A percentile compares a stretch with the other conserved stretches of the same genome.
These are phyloP conservation scores for Coix lacrymajobi DNA, from an alignment of 176 grass and related monocot genomes.

Conservation along the genomic window DNA sequence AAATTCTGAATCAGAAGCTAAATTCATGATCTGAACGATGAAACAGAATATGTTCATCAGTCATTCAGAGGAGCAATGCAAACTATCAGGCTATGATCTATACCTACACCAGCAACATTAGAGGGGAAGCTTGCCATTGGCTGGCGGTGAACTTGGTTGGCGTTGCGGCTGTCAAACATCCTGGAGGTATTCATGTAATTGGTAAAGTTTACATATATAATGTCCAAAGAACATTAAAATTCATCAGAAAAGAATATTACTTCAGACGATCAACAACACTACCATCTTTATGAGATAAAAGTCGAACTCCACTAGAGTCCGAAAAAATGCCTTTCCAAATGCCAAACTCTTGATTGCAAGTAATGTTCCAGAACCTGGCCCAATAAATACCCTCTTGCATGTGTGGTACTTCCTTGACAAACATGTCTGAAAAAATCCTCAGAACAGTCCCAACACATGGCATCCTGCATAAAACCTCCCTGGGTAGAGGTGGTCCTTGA, in stretches of 20 bases:
- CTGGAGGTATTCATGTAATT: conserved; percentile 31
- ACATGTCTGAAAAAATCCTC: conserved; percentile 39
- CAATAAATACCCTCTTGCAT: conserved; percentile 51
- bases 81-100: neutral
- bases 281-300: conserved; percentile 74
- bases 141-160: conserved; percentile 10
- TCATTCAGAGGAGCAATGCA: neutral
- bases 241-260: conserved; percentile 51
- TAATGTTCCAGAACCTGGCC: conserved; percentile 68
- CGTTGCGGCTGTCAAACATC: conserved; percentile 26
- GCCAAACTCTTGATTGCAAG: conserved; percentile 55
- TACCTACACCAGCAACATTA: conserved; percentile 52
- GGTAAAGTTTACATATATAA: conserved; percentile 7
- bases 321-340: conserved; percentile 57
- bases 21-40: neutral
- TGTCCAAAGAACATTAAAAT: neutral
- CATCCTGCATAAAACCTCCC: conserved; percentile 60
- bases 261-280: conserved; percentile 42
- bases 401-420: conserved; percentile 32
- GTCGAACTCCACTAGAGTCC: conserved; percentile 49
- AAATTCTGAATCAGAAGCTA: neutral
- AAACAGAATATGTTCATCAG: neutral
- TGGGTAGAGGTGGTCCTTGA: conserved; percentile 53
- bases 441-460: conserved; percentile 70
- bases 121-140: conserved; percentile 38